Conservation (phyloP, 345 rosid genomes). For the Salix brachista region DNA sequence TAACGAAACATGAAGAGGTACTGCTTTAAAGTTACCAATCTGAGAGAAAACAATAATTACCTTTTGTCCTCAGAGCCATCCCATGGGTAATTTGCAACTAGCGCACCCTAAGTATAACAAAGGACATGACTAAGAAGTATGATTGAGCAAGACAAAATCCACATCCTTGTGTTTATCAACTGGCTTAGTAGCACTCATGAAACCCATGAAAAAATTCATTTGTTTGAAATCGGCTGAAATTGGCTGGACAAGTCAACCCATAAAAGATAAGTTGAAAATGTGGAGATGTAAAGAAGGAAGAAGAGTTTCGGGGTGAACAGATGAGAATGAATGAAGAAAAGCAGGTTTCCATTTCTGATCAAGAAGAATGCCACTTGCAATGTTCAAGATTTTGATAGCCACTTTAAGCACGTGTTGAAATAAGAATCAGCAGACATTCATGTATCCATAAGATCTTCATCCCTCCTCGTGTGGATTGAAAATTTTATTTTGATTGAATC, state of each 20-base stretch:
- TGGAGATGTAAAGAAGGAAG: not conserved
- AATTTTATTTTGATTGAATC: too few species aligned
- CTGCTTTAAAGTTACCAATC: not conserved
- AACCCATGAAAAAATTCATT: not conserved
- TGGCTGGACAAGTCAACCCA: not conserved
- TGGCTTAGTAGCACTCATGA: not conserved
- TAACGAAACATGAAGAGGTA: not conserved
- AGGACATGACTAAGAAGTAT: slow-evolving; percentile 2
- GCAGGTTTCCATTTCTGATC: not conserved
- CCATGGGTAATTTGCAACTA: slow-evolving; percentile 98
- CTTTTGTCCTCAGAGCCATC: slow-evolving; percentile 76
- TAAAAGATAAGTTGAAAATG: not conserved
- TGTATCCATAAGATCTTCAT: not conserved
- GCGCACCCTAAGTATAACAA: slow-evolving; percentile 69
- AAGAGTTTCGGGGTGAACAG: not conserved
- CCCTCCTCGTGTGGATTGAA: too few species aligned
- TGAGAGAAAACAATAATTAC: slow-evolving; percentile 27
- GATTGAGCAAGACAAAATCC: slow-evolving; percentile 10
- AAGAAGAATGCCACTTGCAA: not conserved
- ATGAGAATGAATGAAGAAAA: not conserved
- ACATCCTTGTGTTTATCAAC: not conserved
- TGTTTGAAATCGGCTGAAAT: not conserved
- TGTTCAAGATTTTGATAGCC: not conserved
- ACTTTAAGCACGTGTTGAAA: not conserved
- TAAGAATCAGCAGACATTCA: not conserved